Percentiles rank a stretch among this genome's conserved stretches.
Evolutionary conservation across 345 rosid species (phyloP).

Genomic region (Aurinia saxatilis): DNA sequence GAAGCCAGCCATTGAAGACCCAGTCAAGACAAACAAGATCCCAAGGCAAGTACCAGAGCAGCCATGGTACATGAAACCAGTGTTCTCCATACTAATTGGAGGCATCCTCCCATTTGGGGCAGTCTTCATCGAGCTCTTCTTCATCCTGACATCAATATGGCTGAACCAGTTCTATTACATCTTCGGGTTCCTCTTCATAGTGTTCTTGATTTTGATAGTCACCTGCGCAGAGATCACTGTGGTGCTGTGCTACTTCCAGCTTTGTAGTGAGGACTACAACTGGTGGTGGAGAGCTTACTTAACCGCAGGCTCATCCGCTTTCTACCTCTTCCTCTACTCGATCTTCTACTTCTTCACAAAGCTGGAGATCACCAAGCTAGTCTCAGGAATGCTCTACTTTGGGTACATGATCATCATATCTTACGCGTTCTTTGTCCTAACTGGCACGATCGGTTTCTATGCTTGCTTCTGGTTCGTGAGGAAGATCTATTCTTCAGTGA

Average conservation of each 20-base stretch:
- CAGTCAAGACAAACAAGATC: constrained; percentile 92
- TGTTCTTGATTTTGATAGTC: constrained; percentile 70
- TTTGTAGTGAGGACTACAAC: constrained; percentile 91
- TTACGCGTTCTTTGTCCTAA: constrained; percentile 84
- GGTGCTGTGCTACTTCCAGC: constrained; percentile 95
- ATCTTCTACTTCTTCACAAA: constrained; percentile 94
- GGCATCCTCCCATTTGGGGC: constrained; percentile 98
- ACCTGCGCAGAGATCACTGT: constrained; percentile 95
- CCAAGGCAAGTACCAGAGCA: constrained; percentile 95
- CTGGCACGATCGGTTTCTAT: constrained; percentile 92
- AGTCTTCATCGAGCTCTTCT: constrained; percentile 95
- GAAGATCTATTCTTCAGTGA: constrained; percentile 92
- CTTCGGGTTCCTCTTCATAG: constrained; percentile 97
- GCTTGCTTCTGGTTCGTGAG: constrained; percentile 98
- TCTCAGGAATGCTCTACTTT: constrained; percentile 85
- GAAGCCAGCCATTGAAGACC: constrained; percentile 83
- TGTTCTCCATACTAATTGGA: constrained; percentile 84
- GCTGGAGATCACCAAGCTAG: constrained; percentile 84
- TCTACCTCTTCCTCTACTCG: constrained; percentile 93
- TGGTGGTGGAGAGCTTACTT: constrained; percentile 99
- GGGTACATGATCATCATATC: constrained; percentile 88
- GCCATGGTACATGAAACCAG: constrained; percentile 95
- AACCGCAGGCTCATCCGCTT: constrained; percentile 90
- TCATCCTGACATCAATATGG: constrained; percentile 95
- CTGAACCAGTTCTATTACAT: constrained; percentile 98